A percentile compares a stretch with the other conserved stretches of the same genome.
These are phyloP conservation scores for Aphelidium insulamus DNA, from an alignment of 371 early-diverging fungal species.

Conservation along the genomic window DNA sequence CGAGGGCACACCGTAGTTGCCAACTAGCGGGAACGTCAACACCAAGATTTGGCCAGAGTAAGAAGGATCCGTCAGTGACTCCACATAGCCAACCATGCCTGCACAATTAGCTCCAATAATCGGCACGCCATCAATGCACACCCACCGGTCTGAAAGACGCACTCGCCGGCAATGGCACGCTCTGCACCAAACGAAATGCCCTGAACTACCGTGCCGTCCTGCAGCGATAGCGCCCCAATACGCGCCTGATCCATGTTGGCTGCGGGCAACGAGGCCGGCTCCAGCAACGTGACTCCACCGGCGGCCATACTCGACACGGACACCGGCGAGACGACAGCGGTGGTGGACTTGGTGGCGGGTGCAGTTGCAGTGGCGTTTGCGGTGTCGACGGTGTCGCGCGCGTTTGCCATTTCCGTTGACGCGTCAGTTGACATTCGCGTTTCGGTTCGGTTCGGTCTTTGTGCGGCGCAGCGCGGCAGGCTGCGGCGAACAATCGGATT, in stretches of 20 bases:
- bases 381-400: too few relatives aligned
- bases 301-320: too few relatives aligned
- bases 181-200: constrained; percentile 89
- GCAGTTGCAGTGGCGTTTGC: too few relatives aligned
- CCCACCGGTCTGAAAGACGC: constrained; percentile 91
- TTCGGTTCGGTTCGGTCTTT: too few relatives aligned
- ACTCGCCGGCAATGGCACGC: constrained; percentile 76
- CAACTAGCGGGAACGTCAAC: constrained; percentile 80
- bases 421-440: too few relatives aligned
- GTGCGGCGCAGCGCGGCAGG: too few relatives aligned
- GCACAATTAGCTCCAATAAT: background rate
- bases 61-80: constrained; percentile 87
- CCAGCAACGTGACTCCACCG: too few relatives aligned
- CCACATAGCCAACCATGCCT: constrained; percentile 81
- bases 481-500: too few relatives aligned
- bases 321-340: too few relatives aligned
- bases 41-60: constrained; percentile 90
- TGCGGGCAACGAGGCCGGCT: background rate
- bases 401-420: too few relatives aligned
- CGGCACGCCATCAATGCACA: too few relatives aligned
- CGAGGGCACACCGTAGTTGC: constrained; percentile 91
- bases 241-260: background rate
- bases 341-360: too few relatives aligned
- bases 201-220: constrained; percentile 64
- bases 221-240: constrained; percentile 41